phyloP scores from a whole-genome alignment of 192 early-diverging fungal species.

The Umbelopsis vinacea region DNA sequence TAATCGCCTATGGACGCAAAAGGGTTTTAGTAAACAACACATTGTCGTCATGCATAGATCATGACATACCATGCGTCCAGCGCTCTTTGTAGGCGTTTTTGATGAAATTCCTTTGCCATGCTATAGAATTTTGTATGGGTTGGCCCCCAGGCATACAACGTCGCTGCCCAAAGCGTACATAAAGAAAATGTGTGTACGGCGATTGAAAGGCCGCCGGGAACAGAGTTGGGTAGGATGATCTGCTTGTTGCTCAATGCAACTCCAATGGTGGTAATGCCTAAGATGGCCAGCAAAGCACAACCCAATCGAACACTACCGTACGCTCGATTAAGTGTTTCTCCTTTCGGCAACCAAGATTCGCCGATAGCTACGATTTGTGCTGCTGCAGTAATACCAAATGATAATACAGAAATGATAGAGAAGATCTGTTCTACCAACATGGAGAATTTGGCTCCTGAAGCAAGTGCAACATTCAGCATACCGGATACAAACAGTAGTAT shows the following conservation, averaged over 20 bases:
- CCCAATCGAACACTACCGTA: constrained; percentile 10
- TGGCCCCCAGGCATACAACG: neutral
- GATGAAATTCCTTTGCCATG: neutral
- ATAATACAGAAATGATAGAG: neutral
- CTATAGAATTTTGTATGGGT: neutral
- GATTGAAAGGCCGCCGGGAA: constrained; percentile 1
- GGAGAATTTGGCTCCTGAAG: neutral
- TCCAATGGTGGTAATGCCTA: constrained; percentile 12
- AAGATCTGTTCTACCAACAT: neutral
- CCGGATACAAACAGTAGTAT: neutral
- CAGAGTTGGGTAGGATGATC: neutral
- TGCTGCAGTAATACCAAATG: neutral
- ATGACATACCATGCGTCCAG: constrained; percentile 21
- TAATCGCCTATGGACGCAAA: neutral
- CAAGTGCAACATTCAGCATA: neutral
- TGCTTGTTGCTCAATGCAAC: constrained; percentile 20
- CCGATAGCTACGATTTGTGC: constrained; percentile 6
- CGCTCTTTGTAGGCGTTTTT: constrained; percentile 1
- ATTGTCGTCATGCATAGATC: neutral
- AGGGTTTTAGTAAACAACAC: neutral
- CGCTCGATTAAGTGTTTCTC: neutral
- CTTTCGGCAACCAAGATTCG: constrained; percentile 3
- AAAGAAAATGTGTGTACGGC: neutral
- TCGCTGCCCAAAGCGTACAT: constrained; percentile 10
- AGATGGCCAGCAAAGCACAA: neutral